A percentile compares a stretch with the other conserved stretches of the same genome.
phyloP scores from a whole-genome alignment of 2,329 filamentous ascomycete genomes.

The Aspergillus fijiensis region DNA sequence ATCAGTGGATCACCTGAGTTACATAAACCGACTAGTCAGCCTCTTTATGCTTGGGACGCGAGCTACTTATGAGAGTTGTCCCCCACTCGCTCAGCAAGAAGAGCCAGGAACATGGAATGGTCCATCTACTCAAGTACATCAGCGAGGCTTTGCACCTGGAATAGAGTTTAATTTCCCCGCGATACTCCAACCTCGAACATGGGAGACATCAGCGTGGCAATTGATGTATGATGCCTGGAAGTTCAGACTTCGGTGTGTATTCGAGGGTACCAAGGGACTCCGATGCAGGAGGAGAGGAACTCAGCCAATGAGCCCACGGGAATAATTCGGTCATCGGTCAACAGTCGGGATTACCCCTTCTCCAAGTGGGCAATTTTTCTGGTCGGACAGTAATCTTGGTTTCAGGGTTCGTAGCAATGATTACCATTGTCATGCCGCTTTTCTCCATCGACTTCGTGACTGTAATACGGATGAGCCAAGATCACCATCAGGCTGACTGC shows the following conservation, averaged over 20 bases:
- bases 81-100: not conserved
- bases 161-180: not conserved
- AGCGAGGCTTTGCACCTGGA: not conserved
- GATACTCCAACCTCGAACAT: not conserved
- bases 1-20: not conserved
- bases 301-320: not conserved
- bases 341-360: slow-evolving; percentile 1
- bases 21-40: not conserved
- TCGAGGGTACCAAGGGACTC: not conserved
- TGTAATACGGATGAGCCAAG: not conserved
- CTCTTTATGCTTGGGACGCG: not conserved
- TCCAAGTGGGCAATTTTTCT: not conserved
- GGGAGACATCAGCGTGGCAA: not conserved
- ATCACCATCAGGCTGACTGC: not conserved
- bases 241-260: not conserved
- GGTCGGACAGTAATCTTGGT: not conserved
- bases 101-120: not conserved
- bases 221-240: not conserved
- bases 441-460: not conserved
- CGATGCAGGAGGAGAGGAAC: not conserved
- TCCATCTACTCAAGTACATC: not conserved
- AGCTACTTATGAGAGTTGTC: not conserved
- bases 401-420: not conserved
- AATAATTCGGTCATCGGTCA: not conserved
- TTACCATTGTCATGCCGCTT: not conserved